phyloP scores from a whole-genome alignment of 2,329 filamentous ascomycete genomes.

The Penicillium verrucosum region DNA sequence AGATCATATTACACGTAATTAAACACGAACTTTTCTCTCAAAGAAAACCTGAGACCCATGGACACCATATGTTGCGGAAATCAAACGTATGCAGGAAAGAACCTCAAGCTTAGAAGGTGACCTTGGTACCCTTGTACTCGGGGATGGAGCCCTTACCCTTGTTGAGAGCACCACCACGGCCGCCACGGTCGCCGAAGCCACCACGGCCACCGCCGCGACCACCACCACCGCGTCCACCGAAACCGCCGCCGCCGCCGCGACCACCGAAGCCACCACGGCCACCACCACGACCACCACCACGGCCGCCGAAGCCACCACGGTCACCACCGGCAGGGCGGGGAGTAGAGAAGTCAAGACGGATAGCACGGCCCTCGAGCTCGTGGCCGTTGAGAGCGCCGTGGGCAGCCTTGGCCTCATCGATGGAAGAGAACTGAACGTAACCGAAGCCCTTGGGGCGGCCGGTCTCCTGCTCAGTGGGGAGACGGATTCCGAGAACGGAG shows the following conservation, averaged over 20 bases:
- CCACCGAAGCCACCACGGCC: slow-evolving; percentile 45
- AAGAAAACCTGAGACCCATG: slow-evolving; percentile 19
- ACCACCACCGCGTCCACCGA: slow-evolving; percentile 41
- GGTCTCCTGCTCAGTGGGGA: slow-evolving; percentile 82
- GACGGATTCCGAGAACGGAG: slow-evolving; percentile 72
- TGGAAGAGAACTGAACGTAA: slow-evolving; percentile 77
- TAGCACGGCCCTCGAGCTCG: slow-evolving; percentile 67
- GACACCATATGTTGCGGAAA: slow-evolving; percentile 19
- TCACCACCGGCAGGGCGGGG: slow-evolving; percentile 59
- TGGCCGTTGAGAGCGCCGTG: slow-evolving; percentile 68
- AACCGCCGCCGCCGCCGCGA: slow-evolving; percentile 45
- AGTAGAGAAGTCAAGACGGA: slow-evolving; percentile 79
- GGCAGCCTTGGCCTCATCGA: slow-evolving; percentile 78
- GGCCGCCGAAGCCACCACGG: slow-evolving; percentile 47
- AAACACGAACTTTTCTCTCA: slow-evolving; percentile 19
- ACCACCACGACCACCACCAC: slow-evolving; percentile 53
- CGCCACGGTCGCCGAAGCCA: slow-evolving; percentile 48
- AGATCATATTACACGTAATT: slow-evolving; percentile 14
- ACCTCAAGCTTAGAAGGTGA: slow-evolving; percentile 56
- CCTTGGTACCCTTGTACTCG: slow-evolving; percentile 76
- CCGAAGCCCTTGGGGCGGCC: slow-evolving; percentile 89
- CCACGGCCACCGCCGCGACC: slow-evolving; percentile 47
- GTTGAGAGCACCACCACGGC: slow-evolving; percentile 46
- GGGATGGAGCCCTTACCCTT: slow-evolving; percentile 56
- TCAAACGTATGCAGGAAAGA: slow-evolving; percentile 14